These are phyloP conservation scores for Primulina huaijiensis DNA, from an alignment of 257 asterid species.

Conservation along the genomic window DNA sequence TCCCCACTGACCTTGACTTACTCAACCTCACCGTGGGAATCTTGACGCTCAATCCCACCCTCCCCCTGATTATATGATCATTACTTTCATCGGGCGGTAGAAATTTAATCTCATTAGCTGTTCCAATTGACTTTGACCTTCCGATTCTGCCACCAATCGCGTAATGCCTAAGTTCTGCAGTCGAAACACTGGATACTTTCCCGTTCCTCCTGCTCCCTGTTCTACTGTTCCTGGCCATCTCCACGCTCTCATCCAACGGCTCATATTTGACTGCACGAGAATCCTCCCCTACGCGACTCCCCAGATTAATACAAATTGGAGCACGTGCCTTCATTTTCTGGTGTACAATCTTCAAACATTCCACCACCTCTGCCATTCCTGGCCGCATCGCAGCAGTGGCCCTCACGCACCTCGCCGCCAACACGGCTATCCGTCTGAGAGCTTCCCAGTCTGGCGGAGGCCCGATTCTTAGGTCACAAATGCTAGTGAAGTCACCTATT, in stretches of 20 bases:
- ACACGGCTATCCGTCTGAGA: slow-evolving; percentile 40
- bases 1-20: slow-evolving; percentile 71
- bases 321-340: slow-evolving; percentile 33
- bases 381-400: slow-evolving; percentile 59
- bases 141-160: slow-evolving; percentile 35
- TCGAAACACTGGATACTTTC: slow-evolving; percentile 50
- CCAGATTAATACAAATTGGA: slow-evolving; percentile 34
- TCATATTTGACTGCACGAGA: slow-evolving; percentile 41
- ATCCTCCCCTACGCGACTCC: slow-evolving; percentile 35
- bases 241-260: slow-evolving; percentile 58
- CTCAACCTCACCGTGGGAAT: slow-evolving; percentile 49
- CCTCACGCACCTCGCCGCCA: slow-evolving; percentile 74
- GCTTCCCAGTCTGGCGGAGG: slow-evolving; percentile 46
- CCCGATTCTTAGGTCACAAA: slow-evolving; percentile 61
- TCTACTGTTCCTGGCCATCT: slow-evolving; percentile 32
- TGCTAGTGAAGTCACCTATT: slow-evolving; percentile 40
- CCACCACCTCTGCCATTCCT: slow-evolving; percentile 73
- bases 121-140: slow-evolving; percentile 65
- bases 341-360: slow-evolving; percentile 42
- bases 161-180: slow-evolving; percentile 15
- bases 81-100: slow-evolving; percentile 33
- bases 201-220: slow-evolving; percentile 48
- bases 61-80: slow-evolving; percentile 23
- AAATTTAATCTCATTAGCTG: slow-evolving; percentile 45
- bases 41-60: slow-evolving; percentile 50